Base-by-base conservation (phyloP, 805 yeast genomes). In the Ogataea degrootiae region DNA sequence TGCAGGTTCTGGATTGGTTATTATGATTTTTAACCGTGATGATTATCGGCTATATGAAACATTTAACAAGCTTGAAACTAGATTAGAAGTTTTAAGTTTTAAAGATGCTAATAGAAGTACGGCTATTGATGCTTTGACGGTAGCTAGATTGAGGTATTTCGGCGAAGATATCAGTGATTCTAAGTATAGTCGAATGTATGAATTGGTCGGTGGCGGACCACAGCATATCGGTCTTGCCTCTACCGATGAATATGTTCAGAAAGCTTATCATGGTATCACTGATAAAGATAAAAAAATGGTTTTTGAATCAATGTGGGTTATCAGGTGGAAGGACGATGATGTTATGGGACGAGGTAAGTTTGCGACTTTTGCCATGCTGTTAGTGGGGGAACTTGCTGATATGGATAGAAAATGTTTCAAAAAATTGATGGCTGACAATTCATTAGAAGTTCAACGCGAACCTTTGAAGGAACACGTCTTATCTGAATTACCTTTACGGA, bases 11-110 rank as follows among this genome's bases (percentile, higher is more conserved):
- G 87, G 88, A 0, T 68, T 85, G 47, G 80, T 79, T 17, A 71
- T 75, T 0, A 78, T 86, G 66, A 71, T 87, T 12, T 86, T 87
- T 70, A 85, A 85, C 57, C 79, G 87, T 51, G 95, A 87, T 62
- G 96, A 87, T 58, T 87, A 87, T 65, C 87, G 96, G 96, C 75
- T 87, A 1, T 87, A 85, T 62, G 94, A 87, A 56, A 77, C 89
- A 47, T 69, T 87, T 53, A 84, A 83, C 57, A 74, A 74, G 46
- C 68, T 84, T 17, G 87, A 90, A 0, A 87, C 96, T 0, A 72
- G 92, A 34, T 65, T 87, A 40, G 94, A 87, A 45, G 80, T 86
- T 21, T 69, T 87, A 45, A 81, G 84, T 50, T 83, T 87, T 35
- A 71, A 79, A 42, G 87, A 87, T 59, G 75, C 87, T 48, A 68